Percentiles rank a stretch among this genome's conserved stretches.
Evolutionary conservation across 768 basidiomycete genomes (phyloP).

Genomic region (Trichaptum fuscoviolaceum): DNA sequence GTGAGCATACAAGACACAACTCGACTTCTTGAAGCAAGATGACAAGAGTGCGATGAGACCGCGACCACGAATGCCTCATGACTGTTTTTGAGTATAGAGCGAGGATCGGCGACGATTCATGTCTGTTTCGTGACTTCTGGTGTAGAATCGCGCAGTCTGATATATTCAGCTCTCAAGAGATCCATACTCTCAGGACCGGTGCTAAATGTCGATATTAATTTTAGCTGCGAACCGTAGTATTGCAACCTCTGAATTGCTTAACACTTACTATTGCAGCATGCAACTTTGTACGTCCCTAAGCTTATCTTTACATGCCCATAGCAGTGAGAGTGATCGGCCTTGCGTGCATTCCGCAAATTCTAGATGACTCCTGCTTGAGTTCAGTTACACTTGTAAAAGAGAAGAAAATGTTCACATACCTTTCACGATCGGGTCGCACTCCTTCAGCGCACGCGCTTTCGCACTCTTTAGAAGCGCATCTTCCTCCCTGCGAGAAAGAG

Average conservation of each 20-base stretch:
- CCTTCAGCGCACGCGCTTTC: constrained; percentile 71
- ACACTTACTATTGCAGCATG: constrained; percentile 70
- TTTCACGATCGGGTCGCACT: constrained; percentile 73
- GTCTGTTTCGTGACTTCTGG: background rate
- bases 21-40: too few relatives aligned
- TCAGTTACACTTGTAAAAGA: constrained; percentile 4
- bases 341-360: constrained; percentile 82
- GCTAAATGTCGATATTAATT: background rate
- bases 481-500: constrained; percentile 83
- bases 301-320: constrained; percentile 75
- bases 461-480: constrained; percentile 79
- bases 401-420: constrained; percentile 34
- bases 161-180: constrained; percentile 13
- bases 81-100: too few relatives aligned
- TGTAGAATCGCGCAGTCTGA: constrained; percentile 8
- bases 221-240: background rate
- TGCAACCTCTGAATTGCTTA: background rate
- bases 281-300: constrained; percentile 71
- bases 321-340: constrained; percentile 77
- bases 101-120: background rate
- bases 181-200: constrained; percentile 16
- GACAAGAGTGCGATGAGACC: too few relatives aligned
- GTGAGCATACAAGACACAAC: too few relatives aligned
- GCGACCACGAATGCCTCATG: too few relatives aligned
- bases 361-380: constrained; percentile 24